A percentile compares a stretch with the other conserved stretches of the same genome.
Conservation (phyloP, 176 grass and related monocot species). For the Saccharum officinarum region DNA sequence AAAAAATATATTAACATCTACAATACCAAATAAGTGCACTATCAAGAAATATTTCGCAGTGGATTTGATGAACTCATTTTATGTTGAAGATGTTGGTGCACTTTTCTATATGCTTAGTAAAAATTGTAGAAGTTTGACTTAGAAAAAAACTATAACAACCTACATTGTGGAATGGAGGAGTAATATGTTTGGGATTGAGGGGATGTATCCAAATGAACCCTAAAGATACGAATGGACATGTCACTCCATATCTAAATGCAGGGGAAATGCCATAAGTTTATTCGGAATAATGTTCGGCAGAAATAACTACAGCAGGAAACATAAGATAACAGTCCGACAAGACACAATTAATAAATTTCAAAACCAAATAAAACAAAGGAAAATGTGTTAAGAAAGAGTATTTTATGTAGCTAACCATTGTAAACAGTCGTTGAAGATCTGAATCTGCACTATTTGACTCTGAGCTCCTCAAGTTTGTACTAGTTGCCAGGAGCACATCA, state of each 20-base stretch:
- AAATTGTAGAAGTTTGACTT: no score
- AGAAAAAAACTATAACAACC: not conserved
- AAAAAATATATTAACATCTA: no score
- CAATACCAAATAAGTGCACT: no score
- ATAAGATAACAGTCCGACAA: conserved; percentile 1
- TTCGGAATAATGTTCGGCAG: not conserved
- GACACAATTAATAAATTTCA: not conserved
- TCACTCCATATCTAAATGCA: not conserved
- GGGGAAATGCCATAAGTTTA: not conserved
- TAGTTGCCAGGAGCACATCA: conserved; percentile 73
- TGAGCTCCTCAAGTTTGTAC: conserved; percentile 67
- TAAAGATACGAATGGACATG: not conserved
- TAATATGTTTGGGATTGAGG: not conserved
- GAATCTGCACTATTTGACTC: conserved; percentile 57
- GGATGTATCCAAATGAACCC: not conserved
- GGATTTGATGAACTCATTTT: no score
- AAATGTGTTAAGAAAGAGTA: conserved; percentile 15
- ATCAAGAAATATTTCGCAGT: no score
- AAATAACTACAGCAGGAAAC: conserved; percentile 20
- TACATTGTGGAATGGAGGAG: not conserved
- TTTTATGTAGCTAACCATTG: conserved; percentile 67
- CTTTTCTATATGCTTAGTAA: no score
- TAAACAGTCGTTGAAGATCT: conserved; percentile 86
- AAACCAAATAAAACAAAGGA: conserved; percentile 16
- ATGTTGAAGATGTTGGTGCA: no score